These are phyloP conservation scores for Cucurbita moschata DNA, from an alignment of 306 rosid species.

Conservation along the genomic window DNA sequence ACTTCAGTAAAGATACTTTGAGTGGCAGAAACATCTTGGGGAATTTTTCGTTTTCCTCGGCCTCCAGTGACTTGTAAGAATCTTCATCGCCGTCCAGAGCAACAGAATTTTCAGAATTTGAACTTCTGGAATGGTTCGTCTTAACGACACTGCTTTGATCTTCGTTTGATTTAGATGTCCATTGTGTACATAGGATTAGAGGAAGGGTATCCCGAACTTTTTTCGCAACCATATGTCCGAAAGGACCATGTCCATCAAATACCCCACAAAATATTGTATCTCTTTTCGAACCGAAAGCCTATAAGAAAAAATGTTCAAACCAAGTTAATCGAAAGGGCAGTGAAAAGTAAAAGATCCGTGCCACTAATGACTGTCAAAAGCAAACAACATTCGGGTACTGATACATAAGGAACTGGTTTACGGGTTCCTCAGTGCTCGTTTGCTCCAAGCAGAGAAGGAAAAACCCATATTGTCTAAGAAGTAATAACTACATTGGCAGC, in stretches of 20 bases:
- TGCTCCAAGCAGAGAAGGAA: background rate
- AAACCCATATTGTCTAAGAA: background rate
- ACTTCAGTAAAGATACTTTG: slow-evolving; percentile 23
- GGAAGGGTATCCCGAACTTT: slow-evolving; percentile 42
- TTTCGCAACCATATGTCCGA: slow-evolving; percentile 40
- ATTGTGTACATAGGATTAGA: slow-evolving; percentile 20
- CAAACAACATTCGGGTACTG: background rate
- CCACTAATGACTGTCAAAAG: background rate
- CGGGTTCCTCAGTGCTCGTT: background rate
- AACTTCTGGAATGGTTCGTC: slow-evolving; percentile 3
- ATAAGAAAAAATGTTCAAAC: slow-evolving; percentile 1
- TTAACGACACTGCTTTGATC: slow-evolving; percentile 9
- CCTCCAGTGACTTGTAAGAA: slow-evolving; percentile 17
- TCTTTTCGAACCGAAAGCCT: slow-evolving; percentile 26
- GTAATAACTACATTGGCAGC: background rate
- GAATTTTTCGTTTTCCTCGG: slow-evolving; percentile 13
- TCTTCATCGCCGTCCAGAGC: slow-evolving; percentile 25
- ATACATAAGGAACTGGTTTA: background rate
- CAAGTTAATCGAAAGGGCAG: background rate
- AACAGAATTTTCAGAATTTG: slow-evolving; percentile 14
- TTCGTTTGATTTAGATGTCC: slow-evolving; percentile 21
- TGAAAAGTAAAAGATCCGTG: background rate
- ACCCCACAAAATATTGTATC: slow-evolving; percentile 42
- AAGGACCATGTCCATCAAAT: slow-evolving; percentile 50
- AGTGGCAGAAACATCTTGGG: slow-evolving; percentile 30